A percentile compares a stretch with the other conserved stretches of the same genome.
phyloP scores from a whole-genome alignment of 352 stramenopile species.

The Phytopythium vexans region DNA sequence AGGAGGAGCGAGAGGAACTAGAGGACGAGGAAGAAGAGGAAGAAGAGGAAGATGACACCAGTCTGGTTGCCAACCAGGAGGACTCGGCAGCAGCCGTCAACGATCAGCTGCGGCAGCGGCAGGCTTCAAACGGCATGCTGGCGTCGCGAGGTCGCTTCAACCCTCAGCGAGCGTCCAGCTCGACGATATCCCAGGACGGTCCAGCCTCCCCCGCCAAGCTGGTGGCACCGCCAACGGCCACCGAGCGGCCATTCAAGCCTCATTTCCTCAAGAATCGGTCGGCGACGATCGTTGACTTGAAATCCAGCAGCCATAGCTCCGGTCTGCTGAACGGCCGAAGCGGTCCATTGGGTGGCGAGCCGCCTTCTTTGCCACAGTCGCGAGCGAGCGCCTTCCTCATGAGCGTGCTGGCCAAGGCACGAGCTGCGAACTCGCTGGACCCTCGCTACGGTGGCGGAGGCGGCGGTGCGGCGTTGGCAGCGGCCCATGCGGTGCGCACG shows the following conservation, averaged over 20 bases:
- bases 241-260: constrained; percentile 35
- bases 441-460: not conserved
- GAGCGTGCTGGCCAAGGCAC: constrained; percentile 37
- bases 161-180: too few relatives aligned
- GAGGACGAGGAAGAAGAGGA: constrained; percentile 9
- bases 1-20: constrained; percentile 21
- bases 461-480: too few relatives aligned
- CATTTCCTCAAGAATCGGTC: constrained; percentile 57
- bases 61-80: not conserved
- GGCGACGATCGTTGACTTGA: constrained; percentile 37
- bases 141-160: not conserved
- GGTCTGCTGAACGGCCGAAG: not conserved
- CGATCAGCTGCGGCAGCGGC: not conserved
- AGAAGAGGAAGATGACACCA: constrained; percentile 1
- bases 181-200: too few relatives aligned
- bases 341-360: not conserved
- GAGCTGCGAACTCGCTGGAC: constrained; percentile 5
- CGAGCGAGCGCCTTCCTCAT: constrained; percentile 59
- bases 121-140: not conserved
- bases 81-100: not conserved
- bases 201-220: too few relatives aligned
- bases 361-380: constrained; percentile 32
- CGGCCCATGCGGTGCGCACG: not conserved
- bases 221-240: constrained; percentile 9
- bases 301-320: not conserved